Percentiles rank a stretch among this genome's conserved stretches.
These are phyloP conservation scores for Eucommia ulmoides DNA, from an alignment of 257 asterid genomes.

Conservation along the genomic window DNA sequence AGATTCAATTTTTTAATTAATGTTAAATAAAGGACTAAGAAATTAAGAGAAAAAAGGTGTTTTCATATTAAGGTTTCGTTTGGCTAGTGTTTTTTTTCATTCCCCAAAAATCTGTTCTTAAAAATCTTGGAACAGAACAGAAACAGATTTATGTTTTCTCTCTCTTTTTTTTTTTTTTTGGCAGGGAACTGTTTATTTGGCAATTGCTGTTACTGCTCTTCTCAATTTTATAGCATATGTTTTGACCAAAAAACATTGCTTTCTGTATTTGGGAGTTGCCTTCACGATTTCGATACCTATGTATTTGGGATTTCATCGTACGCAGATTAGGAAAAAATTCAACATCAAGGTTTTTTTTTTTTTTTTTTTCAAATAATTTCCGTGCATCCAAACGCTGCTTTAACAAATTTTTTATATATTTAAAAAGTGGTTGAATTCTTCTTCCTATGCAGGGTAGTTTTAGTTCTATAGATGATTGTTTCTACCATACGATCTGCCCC, in stretches of 20 bases:
- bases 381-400: not conserved
- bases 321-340: slow-evolving; percentile 67
- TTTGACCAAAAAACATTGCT: slow-evolving; percentile 40
- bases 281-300: slow-evolving; percentile 35
- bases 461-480: slow-evolving; percentile 58
- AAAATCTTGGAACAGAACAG: too few species aligned
- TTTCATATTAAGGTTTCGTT: too few species aligned
- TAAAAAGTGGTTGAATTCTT: not conserved
- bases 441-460: slow-evolving; percentile 52
- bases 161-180: too few species aligned
- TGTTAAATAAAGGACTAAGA: too few species aligned
- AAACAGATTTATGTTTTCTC: too few species aligned
- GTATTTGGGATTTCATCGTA: slow-evolving; percentile 67
- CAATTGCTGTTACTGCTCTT: slow-evolving; percentile 36
- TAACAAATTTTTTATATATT: not conserved
- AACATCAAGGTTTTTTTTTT: slow-evolving; percentile 41
- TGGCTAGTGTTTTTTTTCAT: too few species aligned
- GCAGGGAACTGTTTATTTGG: slow-evolving; percentile 60
- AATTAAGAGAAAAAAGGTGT: too few species aligned
- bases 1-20: too few species aligned
- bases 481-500: slow-evolving; percentile 79
- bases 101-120: too few species aligned
- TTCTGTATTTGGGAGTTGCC: slow-evolving; percentile 49
- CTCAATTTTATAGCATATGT: slow-evolving; percentile 42
- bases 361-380: not conserved